A percentile compares a stretch with the other conserved stretches of the same genome.
Evolutionary conservation across 225 moss, liverwort and hornwort species (phyloP).

Genomic region (Physcomitrellopsis africana): DNA sequence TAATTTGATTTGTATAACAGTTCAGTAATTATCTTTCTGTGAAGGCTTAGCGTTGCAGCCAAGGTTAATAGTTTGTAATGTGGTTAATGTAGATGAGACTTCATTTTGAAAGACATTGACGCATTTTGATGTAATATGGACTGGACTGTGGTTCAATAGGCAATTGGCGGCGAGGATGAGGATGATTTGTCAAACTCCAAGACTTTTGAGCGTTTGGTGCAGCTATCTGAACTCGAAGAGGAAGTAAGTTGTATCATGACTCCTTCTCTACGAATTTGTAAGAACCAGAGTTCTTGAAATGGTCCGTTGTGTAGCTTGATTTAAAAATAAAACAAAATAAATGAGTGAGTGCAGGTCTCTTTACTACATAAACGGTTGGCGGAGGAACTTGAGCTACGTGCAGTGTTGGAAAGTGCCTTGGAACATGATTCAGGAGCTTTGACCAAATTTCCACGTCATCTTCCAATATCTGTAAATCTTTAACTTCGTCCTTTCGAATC

Average conservation of each 20-base stretch:
- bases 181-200: conserved; percentile 35
- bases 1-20: not conserved
- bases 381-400: conserved; percentile 61
- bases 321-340: not conserved
- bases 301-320: not conserved
- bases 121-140: not conserved
- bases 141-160: conserved; percentile 26
- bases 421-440: conserved; percentile 42
- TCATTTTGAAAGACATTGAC: not conserved
- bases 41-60: not conserved
- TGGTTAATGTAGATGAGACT: not conserved
- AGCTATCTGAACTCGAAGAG: conserved; percentile 49
- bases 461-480: conserved; percentile 55
- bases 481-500: not conserved
- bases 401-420: conserved; percentile 55
- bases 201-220: conserved; percentile 47
- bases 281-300: not conserved
- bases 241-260: conserved; percentile 33
- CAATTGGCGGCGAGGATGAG: conserved; percentile 31
- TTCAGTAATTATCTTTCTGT: not conserved
- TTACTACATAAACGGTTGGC: conserved; percentile 64
- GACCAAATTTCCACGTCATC: conserved; percentile 47
- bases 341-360: conserved; percentile 55
- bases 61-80: not conserved
- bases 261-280: not conserved